These are phyloP conservation scores for Hydnum rufescens DNA, from an alignment of 768 basidiomycete genomes.

Conservation along the genomic window DNA sequence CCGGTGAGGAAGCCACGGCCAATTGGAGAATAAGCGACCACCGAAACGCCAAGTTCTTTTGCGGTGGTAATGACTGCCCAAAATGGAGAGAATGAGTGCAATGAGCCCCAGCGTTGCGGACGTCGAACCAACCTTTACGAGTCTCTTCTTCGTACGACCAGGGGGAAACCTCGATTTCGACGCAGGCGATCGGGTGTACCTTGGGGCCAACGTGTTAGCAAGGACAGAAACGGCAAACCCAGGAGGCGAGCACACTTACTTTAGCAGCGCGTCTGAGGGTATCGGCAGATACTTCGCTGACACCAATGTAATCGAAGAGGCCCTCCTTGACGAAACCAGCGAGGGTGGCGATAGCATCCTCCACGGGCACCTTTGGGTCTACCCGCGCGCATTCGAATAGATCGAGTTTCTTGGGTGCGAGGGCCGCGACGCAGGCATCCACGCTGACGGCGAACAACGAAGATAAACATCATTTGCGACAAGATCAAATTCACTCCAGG, in stretches of 20 bases:
- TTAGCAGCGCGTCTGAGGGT: conserved; percentile 24
- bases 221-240: too few species aligned
- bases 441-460: conserved; percentile 28
- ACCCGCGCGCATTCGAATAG: conserved; percentile 36
- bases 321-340: conserved; percentile 31
- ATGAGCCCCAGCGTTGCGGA: too few species aligned
- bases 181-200: conserved; percentile 19
- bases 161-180: conserved; percentile 23
- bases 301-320: conserved; percentile 36
- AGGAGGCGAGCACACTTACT: too few species aligned
- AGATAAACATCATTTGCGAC: too few species aligned
- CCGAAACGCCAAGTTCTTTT: conserved; percentile 18
- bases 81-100: too few species aligned
- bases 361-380: conserved; percentile 25
- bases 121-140: conserved; percentile 1
- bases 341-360: conserved; percentile 26
- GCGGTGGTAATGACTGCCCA: conserved; percentile 18
- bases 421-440: conserved; percentile 22
- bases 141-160: conserved; percentile 19
- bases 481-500: too few species aligned
- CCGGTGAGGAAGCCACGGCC: conserved; percentile 29
- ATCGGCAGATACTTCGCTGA: conserved; percentile 33
- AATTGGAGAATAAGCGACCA: conserved; percentile 21
- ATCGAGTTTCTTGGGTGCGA: conserved; percentile 36
- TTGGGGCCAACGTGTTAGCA: too few species aligned